These are phyloP conservation scores for Aegilops longissima DNA, from an alignment of 176 grass and related monocot species.

Conservation along the genomic window DNA sequence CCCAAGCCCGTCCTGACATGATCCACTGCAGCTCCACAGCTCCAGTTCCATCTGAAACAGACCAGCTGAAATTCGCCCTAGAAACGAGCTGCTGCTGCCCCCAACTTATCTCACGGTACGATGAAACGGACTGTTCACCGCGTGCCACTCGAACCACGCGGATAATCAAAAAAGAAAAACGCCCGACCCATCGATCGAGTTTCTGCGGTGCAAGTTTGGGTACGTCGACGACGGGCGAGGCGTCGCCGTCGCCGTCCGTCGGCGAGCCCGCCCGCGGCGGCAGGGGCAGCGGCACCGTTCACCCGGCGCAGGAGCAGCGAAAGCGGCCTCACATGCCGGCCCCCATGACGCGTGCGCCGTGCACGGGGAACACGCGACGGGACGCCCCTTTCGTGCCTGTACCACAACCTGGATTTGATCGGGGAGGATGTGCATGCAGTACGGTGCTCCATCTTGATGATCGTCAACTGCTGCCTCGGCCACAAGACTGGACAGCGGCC, in stretches of 20 bases:
- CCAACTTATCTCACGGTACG: neutral
- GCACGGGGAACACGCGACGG: slow-evolving; percentile 20
- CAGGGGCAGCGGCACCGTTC: neutral
- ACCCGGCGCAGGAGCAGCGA: neutral
- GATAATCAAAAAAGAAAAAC: no score
- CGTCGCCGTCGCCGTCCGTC: slow-evolving; percentile 6
- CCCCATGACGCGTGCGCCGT: slow-evolving; percentile 22
- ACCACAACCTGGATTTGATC: neutral
- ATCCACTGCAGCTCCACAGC: neutral
- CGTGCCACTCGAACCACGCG: neutral
- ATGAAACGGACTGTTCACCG: neutral
- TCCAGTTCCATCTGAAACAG: no score
- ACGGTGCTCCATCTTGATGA: neutral
- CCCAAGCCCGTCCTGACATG: neutral
- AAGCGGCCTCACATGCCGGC: slow-evolving; percentile 25
- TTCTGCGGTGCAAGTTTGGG: neutral
- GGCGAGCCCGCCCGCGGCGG: neutral
- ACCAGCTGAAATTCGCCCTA: neutral
- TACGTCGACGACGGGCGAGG: neutral
- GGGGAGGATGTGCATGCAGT: neutral
- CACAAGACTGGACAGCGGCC: neutral
- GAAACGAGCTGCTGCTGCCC: neutral
- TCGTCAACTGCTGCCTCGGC: neutral
- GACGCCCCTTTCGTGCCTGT: slow-evolving; percentile 17
- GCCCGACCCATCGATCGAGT: no score